Evolutionary conservation across 371 early-diverging fungal species (phyloP).

Genomic region (Apophysomyces sp.): DNA sequence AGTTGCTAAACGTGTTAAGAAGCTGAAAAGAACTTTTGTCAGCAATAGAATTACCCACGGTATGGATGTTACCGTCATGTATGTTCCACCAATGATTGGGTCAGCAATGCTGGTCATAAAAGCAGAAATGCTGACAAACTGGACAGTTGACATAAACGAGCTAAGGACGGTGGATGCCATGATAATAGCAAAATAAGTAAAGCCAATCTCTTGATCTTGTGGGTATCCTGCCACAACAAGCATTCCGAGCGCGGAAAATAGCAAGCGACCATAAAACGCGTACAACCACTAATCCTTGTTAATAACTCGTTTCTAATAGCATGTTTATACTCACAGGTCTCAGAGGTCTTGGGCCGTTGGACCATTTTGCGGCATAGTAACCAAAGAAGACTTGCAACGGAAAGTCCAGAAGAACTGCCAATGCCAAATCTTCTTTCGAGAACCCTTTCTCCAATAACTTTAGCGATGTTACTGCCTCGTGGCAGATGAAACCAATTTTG

Average conservation of each 20-base stretch:
- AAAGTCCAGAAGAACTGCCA: slow-evolving; percentile 92
- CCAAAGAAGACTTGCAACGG: slow-evolving; percentile 96
- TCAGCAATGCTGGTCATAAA: slow-evolving; percentile 95
- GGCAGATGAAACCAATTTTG: slow-evolving; percentile 94
- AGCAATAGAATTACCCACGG: too few species aligned
- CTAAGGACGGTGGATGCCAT: slow-evolving; percentile 78
- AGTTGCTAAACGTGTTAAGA: slow-evolving; percentile 92
- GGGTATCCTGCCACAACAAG: slow-evolving; percentile 81
- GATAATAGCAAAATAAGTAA: slow-evolving; percentile 80
- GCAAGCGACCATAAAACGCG: slow-evolving; percentile 85
- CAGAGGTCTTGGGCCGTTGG: slow-evolving; percentile 80
- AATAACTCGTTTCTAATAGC: background rate
- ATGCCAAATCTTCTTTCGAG: slow-evolving; percentile 91
- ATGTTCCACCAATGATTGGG: slow-evolving; percentile 96
- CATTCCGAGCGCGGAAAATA: slow-evolving; percentile 83
- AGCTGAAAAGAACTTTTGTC: too few species aligned
- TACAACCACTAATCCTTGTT: slow-evolving; percentile 78
- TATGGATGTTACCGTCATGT: slow-evolving; percentile 92
- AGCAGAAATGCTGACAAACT: slow-evolving; percentile 93
- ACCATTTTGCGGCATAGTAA: slow-evolving; percentile 96
- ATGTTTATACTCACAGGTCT: slow-evolving; percentile 67
- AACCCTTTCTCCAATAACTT: slow-evolving; percentile 95
- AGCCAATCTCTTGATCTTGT: slow-evolving; percentile 58
- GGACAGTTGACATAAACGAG: slow-evolving; percentile 91
- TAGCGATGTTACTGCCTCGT: slow-evolving; percentile 91